phyloP scores from a whole-genome alignment of 495 filamentous ascomycete species.

The Apodospora peruviana region DNA sequence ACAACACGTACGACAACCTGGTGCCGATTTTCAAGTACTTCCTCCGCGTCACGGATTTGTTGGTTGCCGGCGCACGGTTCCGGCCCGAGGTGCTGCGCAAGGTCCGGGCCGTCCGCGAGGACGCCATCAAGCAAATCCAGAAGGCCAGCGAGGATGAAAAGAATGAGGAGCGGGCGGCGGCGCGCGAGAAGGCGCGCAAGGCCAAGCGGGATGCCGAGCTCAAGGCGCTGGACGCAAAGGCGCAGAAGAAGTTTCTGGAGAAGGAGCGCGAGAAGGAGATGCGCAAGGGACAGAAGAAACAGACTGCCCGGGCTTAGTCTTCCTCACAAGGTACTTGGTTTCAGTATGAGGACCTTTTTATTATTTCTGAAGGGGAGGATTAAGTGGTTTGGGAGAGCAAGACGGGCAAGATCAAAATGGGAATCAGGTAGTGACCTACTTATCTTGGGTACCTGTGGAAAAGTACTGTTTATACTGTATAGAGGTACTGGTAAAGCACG shows the following conservation, averaged over 20 bases:
- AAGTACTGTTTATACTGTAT: too few species aligned
- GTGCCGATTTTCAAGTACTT: constrained; percentile 77
- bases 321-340: neutral
- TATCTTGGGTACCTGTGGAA: too few species aligned
- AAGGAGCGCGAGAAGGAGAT: constrained; percentile 80
- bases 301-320: constrained; percentile 44
- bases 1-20: constrained; percentile 58
- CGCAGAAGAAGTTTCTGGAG: constrained; percentile 92
- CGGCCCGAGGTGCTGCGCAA: constrained; percentile 84
- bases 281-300: constrained; percentile 67
- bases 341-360: neutral
- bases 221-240: constrained; percentile 79
- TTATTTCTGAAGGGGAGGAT: neutral
- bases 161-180: constrained; percentile 75
- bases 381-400: neutral
- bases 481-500: too few species aligned
- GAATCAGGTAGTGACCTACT: too few species aligned
- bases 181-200: constrained; percentile 83
- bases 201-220: constrained; percentile 83
- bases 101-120: constrained; percentile 73
- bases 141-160: constrained; percentile 86
- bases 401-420: too few species aligned
- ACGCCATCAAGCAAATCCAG: constrained; percentile 72
- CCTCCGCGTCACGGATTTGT: constrained; percentile 73
- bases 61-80: constrained; percentile 74